phyloP scores from a whole-genome alignment of 1,139 yeast genomes.

The Debaryomyces psychrophilus region DNA sequence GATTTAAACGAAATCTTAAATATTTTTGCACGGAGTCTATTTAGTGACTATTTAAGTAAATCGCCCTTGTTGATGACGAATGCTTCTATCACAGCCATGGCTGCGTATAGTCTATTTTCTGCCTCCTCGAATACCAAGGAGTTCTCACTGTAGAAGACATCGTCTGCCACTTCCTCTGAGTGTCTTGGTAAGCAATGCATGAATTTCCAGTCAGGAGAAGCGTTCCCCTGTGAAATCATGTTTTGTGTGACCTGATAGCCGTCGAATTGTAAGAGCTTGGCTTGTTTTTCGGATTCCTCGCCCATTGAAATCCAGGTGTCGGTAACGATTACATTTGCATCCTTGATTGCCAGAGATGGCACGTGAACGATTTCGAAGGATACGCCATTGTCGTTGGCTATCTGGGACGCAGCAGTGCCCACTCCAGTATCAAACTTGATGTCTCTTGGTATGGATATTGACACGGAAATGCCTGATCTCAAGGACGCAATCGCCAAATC shows the following conservation, averaged over 20 bases:
- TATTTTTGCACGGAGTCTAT: background rate
- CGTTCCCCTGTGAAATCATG: slow-evolving; percentile 58
- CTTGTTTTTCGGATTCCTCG: slow-evolving; percentile 76
- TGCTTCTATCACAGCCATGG: slow-evolving; percentile 89
- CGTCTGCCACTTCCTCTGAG: slow-evolving; percentile 90
- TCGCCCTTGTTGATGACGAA: slow-evolving; percentile 36
- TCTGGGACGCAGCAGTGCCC: slow-evolving; percentile 52
- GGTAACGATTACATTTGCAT: slow-evolving; percentile 86
- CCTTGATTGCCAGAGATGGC: slow-evolving; percentile 69
- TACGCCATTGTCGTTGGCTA: slow-evolving; percentile 57
- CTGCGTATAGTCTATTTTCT: slow-evolving; percentile 93
- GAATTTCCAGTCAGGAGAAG: slow-evolving; percentile 75
- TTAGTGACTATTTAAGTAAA: slow-evolving; percentile 7
- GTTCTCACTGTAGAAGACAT: slow-evolving; percentile 80
- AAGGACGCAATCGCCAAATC: slow-evolving; percentile 91
- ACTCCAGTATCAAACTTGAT: slow-evolving; percentile 68
- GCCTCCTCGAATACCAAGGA: slow-evolving; percentile 94
- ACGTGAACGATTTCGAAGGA: slow-evolving; percentile 67
- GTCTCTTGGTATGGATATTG: slow-evolving; percentile 80
- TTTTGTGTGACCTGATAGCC: slow-evolving; percentile 83
- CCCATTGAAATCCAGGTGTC: slow-evolving; percentile 99
- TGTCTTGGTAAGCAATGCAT: slow-evolving; percentile 98
- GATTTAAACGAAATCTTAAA: background rate
- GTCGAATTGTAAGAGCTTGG: slow-evolving; percentile 74
- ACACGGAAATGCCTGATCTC: slow-evolving; percentile 79